Percentiles rank a stretch among this genome's conserved stretches.
These are phyloP conservation scores for Tympanopsis confertula DNA, from an alignment of 2,329 filamentous ascomycete species.

Conservation along the genomic window DNA sequence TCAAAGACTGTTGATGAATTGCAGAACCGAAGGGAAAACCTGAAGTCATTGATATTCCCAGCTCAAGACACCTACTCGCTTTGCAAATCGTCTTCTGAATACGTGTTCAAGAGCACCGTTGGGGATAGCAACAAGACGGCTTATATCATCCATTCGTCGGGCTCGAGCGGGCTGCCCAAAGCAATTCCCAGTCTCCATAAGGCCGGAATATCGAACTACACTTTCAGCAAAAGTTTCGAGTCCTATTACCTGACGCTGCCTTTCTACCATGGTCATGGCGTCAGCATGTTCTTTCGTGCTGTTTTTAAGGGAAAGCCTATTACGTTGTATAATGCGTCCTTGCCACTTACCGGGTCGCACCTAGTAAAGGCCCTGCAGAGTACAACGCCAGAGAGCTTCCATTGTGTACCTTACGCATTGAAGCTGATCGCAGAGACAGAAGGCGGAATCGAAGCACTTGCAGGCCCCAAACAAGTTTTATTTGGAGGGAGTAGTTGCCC, in stretches of 20 bases:
- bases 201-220: slow-evolving; percentile 30
- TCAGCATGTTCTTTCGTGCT: slow-evolving; percentile 33
- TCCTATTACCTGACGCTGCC: slow-evolving; percentile 32
- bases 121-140: slow-evolving; percentile 7
- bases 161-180: slow-evolving; percentile 42
- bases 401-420: slow-evolving; percentile 43
- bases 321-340: slow-evolving; percentile 31
- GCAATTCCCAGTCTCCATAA: slow-evolving; percentile 39
- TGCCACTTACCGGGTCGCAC: slow-evolving; percentile 33
- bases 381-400: slow-evolving; percentile 33
- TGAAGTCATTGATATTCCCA: slow-evolving; percentile 9
- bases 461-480: slow-evolving; percentile 29
- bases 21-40: slow-evolving; percentile 11
- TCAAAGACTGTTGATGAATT: slow-evolving; percentile 6
- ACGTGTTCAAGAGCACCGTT: slow-evolving; percentile 7
- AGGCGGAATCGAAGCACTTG: slow-evolving; percentile 31
- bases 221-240: slow-evolving; percentile 25
- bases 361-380: slow-evolving; percentile 26
- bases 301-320: slow-evolving; percentile 31
- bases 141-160: slow-evolving; percentile 24
- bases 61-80: slow-evolving; percentile 6
- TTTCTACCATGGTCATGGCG: slow-evolving; percentile 37
- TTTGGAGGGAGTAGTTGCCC: slow-evolving; percentile 40
- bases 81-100: slow-evolving; percentile 7
- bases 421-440: slow-evolving; percentile 42